Percentiles rank a stretch among this genome's conserved stretches.
phyloP scores from a whole-genome alignment of 1,284 basidiomycete genomes.

The Melampsora americana region DNA sequence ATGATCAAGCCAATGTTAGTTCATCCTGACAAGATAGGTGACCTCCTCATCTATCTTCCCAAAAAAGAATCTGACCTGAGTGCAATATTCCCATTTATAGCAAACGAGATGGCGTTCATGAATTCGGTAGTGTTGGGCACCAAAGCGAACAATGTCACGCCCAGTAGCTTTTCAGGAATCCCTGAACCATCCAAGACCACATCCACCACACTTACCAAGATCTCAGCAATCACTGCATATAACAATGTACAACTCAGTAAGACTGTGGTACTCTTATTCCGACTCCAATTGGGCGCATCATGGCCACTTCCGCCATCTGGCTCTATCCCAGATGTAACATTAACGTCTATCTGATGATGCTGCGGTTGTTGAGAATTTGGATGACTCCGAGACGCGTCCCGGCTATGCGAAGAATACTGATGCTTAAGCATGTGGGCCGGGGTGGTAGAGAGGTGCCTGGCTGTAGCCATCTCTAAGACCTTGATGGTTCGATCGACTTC shows the following conservation, averaged over 20 bases:
- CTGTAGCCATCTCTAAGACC: slow-evolving; percentile 35
- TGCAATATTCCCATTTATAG: slow-evolving; percentile 93
- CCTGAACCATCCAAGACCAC: slow-evolving; percentile 88
- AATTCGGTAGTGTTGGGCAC: slow-evolving; percentile 99
- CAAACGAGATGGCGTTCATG: slow-evolving; percentile 99
- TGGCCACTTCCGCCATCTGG: slow-evolving; percentile 73
- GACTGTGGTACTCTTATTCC: slow-evolving; percentile 78
- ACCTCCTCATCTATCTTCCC: slow-evolving; percentile 9
- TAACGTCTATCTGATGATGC: background rate
- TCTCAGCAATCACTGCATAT: slow-evolving; percentile 93
- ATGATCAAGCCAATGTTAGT: background rate
- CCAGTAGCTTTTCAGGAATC: slow-evolving; percentile 96
- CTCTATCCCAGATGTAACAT: slow-evolving; percentile 27
- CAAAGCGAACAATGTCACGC: slow-evolving; percentile 91
- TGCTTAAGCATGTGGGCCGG: slow-evolving; percentile 1
- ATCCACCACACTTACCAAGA: slow-evolving; percentile 92
- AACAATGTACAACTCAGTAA: slow-evolving; percentile 82
- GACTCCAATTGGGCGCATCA: slow-evolving; percentile 93
- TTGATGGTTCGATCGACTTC: slow-evolving; percentile 37
- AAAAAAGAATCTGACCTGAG: slow-evolving; percentile 65
- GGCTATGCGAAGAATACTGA: slow-evolving; percentile 11
- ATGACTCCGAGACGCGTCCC: slow-evolving; percentile 15
- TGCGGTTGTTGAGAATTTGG: background rate
- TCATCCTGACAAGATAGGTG: background rate
- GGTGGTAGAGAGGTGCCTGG: slow-evolving; percentile 31